Conservation (phyloP, 768 basidiomycete genomes). For the Strobilomyces dryophilus region DNA sequence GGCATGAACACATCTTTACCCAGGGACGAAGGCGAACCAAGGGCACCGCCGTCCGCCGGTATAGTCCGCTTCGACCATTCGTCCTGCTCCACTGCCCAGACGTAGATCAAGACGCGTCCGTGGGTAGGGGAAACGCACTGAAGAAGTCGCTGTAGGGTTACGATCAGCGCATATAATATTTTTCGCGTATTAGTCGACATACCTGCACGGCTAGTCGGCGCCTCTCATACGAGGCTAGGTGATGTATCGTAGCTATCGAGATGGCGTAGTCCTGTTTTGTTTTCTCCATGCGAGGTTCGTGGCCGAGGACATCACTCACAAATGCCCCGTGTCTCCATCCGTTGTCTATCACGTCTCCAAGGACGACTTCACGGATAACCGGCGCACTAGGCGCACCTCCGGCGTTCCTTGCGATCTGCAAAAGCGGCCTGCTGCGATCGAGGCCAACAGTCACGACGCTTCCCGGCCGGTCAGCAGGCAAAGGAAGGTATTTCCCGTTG, state of each 20-base stretch:
- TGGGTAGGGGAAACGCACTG: constrained; percentile 60
- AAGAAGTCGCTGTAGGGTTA: constrained; percentile 49
- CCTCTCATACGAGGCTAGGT: constrained; percentile 77
- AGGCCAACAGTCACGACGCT: constrained; percentile 75
- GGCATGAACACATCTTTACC: constrained; percentile 89
- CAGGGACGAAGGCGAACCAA: constrained; percentile 8
- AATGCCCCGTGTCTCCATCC: constrained; percentile 79
- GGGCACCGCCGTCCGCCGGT: constrained; percentile 20
- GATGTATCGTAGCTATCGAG: constrained; percentile 97
- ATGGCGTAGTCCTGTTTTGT: constrained; percentile 85
- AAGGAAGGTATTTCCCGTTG: constrained; percentile 93
- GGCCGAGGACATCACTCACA: constrained; percentile 43
- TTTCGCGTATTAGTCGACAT: constrained; percentile 4
- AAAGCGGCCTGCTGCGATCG: constrained; percentile 75
- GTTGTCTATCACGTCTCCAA: constrained; percentile 70
- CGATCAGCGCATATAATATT: background rate
- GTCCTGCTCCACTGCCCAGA: constrained; percentile 97
- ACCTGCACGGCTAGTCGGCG: constrained; percentile 75
- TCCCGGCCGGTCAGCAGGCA: constrained; percentile 58
- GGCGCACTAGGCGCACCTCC: constrained; percentile 35
- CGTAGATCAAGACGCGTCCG: constrained; percentile 86
- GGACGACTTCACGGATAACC: constrained; percentile 63
- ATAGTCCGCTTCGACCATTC: constrained; percentile 74
- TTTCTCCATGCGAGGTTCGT: background rate
- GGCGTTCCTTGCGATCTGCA: constrained; percentile 69